Evolutionary conservation across 2,329 filamentous ascomycete species (phyloP), one percentile per base, ranked within the genome.

Genomic region (Zymoseptoria passerinii): DNA sequence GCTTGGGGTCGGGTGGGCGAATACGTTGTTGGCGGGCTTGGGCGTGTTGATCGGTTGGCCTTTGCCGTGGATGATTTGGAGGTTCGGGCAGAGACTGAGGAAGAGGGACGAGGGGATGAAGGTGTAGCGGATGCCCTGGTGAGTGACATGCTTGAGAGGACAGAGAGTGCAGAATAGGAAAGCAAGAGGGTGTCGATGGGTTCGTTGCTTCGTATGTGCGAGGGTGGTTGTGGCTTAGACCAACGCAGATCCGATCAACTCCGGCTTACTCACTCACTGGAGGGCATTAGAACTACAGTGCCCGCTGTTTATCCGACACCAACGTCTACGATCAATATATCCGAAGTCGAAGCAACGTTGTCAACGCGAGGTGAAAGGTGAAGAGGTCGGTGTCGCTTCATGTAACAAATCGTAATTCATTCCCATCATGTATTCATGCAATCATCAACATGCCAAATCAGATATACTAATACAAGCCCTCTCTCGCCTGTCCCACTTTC

Each of bases 1-100:
- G 1, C 67, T 87, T 1, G 83, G 83, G 0, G 66, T 83, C 4
- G 83, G 84, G 0, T 85, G 83, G 71, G 85, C 83, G 0, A 84
- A 83, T 61, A 78, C 74, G 9, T 55, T 83, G 53, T 66, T 83
- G 6, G 81, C 72, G 0, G 82, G 83, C 56, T 74, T 83, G 52
- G 72, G 76, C 0, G 48, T 80, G 8, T 74, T 52, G 10, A 28
- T 64, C 18, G 58, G 54, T 8, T 52, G 59, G 35, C 60, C 60
- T 20, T 35, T 53, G n/a, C 57, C 62, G 40, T 16, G 55, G 23
- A 20, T 62, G n/a, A 48, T 64, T 13, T 62, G 60, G 62, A 48
- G 29, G 18, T 56, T 54, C 48, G 61, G 61, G 18, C 29, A 52
- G 28, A 52, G 52, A 23, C 23, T 63, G 50, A 61, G 61, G 28